Conservation (phyloP, 495 filamentous ascomycete species). For the Chaetomium fimeti region DNA sequence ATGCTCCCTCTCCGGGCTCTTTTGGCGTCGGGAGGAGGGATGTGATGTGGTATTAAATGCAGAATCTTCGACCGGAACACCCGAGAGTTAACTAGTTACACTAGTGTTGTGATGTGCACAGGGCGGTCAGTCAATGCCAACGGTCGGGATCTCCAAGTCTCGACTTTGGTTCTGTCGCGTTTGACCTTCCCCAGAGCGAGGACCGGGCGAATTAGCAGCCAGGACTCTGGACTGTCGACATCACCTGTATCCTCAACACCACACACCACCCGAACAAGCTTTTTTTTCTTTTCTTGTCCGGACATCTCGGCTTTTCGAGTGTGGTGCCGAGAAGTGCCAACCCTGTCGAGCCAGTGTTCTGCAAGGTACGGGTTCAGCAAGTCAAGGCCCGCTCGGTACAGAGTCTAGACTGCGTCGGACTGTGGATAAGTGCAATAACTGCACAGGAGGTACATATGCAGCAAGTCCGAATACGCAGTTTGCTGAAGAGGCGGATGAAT, state of each 20-base stretch:
- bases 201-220: neutral
- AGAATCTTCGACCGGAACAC: constrained; percentile 9
- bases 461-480: no score
- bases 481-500: no score
- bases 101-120: no score
- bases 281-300: no score
- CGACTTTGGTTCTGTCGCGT: neutral
- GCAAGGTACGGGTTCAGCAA: no score
- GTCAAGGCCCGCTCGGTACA: no score
- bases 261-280: neutral
- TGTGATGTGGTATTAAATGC: neutral
- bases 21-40: neutral
- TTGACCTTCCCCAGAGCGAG: neutral
- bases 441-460: no score
- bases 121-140: neutral
- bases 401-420: no score
- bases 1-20: no score
- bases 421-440: no score
- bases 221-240: neutral
- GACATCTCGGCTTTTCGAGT: neutral
- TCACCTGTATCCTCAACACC: neutral
- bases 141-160: neutral
- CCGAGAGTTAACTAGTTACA: no score
- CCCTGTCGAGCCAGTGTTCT: neutral
- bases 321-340: neutral